Evolutionary conservation across 768 basidiomycete genomes (phyloP), one percentile per base, ranked within the genome.

Genomic region (Tulasnella sp.): DNA sequence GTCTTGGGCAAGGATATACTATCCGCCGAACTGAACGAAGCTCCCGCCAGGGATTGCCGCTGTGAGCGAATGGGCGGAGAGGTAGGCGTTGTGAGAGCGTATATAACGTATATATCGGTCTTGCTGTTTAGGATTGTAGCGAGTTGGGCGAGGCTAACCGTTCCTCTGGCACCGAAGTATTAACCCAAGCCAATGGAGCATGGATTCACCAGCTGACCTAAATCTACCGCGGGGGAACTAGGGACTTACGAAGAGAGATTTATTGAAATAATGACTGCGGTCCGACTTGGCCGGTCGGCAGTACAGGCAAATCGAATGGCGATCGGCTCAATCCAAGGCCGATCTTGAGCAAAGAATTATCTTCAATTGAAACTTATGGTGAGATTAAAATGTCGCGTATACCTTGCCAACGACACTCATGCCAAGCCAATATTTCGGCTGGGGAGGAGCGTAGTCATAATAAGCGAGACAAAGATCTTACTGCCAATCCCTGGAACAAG

Each of bases 121-220:
- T 73, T 77, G 32, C 71, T 68, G 61, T 73, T 73, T 53, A 80
- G 71, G 23, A 80, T 69, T 7, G 80, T 75, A 43, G 74, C 72
- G 51, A 78, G 79, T 63, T 80, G 80, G 0, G 80, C 78, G 41
- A 80, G 73, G 21, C 80, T 80, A 41, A 78, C 65, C 0, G 78
- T 79, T 8, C 79, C 79, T 15, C 79, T 79, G 42, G 79, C 68
- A 0, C 74, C 67, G n/a, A 75, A 73, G 69, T 75, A 76, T 78
- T 80, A 17, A n/a, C 43, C 49, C 27, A 1, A 23, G 3, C 15
- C 27, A 38, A 48, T 48, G 5, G 19, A 21, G 5, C 27, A 29
- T 5, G n/a, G 47, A 21, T 29, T 21, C 19, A 7, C 15, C 15
- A 38, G 34, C 15, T 7, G 15, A 38, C 7, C 5, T 38, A 7